Evolutionary conservation across 2,329 filamentous ascomycete species (phyloP).

Genomic region (Lasiodiplodia gonubiensis): DNA sequence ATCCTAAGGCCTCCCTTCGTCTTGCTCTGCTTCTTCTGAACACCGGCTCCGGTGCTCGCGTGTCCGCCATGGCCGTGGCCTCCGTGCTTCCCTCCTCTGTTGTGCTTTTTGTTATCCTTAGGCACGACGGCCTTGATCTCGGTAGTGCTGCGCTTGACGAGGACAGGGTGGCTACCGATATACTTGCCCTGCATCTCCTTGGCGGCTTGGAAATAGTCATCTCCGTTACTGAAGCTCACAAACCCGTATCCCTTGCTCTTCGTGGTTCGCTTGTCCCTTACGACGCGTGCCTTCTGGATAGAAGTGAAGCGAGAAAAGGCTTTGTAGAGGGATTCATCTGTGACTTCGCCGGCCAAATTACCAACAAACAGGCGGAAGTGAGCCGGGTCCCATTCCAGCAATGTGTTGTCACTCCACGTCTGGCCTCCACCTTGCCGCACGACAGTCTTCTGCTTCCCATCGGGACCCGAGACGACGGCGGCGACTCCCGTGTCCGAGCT

Average conservation of each 20-base stretch:
- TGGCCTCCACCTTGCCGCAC: slow-evolving; percentile 87
- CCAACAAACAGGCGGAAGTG: slow-evolving; percentile 96
- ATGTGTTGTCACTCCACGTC: slow-evolving; percentile 84
- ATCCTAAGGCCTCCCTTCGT: slow-evolving; percentile 45
- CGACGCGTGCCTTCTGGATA: slow-evolving; percentile 88
- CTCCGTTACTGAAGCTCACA: slow-evolving; percentile 91
- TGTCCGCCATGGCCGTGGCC: slow-evolving; percentile 36
- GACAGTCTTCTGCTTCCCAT: slow-evolving; percentile 79
- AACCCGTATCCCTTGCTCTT: slow-evolving; percentile 98
- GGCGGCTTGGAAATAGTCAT: slow-evolving; percentile 94
- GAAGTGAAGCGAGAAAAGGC: slow-evolving; percentile 89
- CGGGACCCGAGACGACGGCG: slow-evolving; percentile 49
- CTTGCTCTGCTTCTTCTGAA: slow-evolving; percentile 50
- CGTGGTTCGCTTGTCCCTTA: slow-evolving; percentile 92
- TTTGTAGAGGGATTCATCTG: slow-evolving; percentile 92
- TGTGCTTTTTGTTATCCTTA: slow-evolving; percentile 55
- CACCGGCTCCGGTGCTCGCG: slow-evolving; percentile 46
- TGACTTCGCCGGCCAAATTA: slow-evolving; percentile 95
- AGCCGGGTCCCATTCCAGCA: slow-evolving; percentile 94
- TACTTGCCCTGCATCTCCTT: slow-evolving; percentile 99
- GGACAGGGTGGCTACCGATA: slow-evolving; percentile 93
- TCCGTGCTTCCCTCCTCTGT: slow-evolving; percentile 51
- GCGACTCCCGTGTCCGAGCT: slow-evolving; percentile 52
- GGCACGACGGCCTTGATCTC: slow-evolving; percentile 82
- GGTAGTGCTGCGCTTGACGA: slow-evolving; percentile 85